These are phyloP conservation scores for Entonaema liquescens DNA, from an alignment of 495 filamentous ascomycete genomes.

Conservation along the genomic window DNA sequence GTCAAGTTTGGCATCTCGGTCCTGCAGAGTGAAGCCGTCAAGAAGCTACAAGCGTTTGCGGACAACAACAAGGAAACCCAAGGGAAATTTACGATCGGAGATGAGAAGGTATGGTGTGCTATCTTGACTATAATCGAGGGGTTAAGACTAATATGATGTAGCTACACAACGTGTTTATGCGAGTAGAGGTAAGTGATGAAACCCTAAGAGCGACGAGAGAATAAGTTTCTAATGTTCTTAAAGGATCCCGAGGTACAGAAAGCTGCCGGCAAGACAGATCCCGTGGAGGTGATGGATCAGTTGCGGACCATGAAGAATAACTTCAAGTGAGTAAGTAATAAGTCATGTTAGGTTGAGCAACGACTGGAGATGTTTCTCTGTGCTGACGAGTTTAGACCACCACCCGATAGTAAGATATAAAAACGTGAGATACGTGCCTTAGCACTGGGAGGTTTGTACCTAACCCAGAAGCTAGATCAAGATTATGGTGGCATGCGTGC, in stretches of 20 bases:
- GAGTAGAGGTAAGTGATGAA: conserved; percentile 69
- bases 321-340: conserved; percentile 66
- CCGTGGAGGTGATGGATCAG: conserved; percentile 85
- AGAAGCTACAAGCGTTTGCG: conserved; percentile 79
- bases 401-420: conserved; percentile 41
- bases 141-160: conserved; percentile 45
- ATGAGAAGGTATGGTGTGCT: conserved; percentile 80
- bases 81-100: conserved; percentile 95
- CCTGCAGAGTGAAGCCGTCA: conserved; percentile 74
- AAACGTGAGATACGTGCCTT: not conserved
- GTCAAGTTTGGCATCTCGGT: conserved; percentile 85
- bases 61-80: conserved; percentile 85
- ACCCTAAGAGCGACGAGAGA: not conserved
- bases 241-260: conserved; percentile 87
- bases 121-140: not conserved
- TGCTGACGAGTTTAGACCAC: conserved; percentile 34
- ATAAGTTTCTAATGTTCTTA: conserved; percentile 15
- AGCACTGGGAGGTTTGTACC: not conserved
- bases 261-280: conserved; percentile 81
- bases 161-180: conserved; percentile 98
- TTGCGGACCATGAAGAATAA: conserved; percentile 94
- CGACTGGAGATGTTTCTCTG: not conserved
- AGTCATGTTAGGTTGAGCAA: not conserved
- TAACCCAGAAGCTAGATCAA: not conserved
- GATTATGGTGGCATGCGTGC: not conserved